Evolutionary conservation across 306 rosid species (phyloP).

Genomic region (Trifolium subterraneum): DNA sequence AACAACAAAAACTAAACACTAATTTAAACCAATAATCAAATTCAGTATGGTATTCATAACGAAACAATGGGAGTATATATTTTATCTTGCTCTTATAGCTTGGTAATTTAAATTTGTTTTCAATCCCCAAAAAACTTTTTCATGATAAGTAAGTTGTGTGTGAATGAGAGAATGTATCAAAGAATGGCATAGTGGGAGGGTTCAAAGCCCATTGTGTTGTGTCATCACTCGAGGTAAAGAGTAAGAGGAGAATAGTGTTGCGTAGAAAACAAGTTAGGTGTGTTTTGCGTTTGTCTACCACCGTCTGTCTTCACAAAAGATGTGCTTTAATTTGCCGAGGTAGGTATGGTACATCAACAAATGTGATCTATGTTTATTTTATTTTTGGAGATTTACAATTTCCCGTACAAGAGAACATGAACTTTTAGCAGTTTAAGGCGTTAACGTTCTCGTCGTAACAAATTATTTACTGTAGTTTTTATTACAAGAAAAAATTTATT

Average conservation of each 20-base stretch:
- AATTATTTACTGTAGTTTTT: too few species aligned
- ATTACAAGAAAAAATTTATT: too few species aligned
- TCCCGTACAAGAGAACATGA: constrained; percentile 40
- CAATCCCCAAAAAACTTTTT: constrained; percentile 9
- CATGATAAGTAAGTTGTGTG: constrained; percentile 7
- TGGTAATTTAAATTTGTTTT: not conserved
- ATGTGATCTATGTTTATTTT: constrained; percentile 15
- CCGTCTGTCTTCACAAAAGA: constrained; percentile 32
- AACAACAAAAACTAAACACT: too few species aligned
- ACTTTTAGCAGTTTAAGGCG: constrained; percentile 36
- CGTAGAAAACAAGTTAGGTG: constrained; percentile 53
- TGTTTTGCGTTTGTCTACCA: constrained; percentile 66
- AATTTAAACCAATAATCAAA: too few species aligned
- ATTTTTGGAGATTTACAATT: constrained; percentile 9
- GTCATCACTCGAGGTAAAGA: constrained; percentile 10
- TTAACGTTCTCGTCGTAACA: not conserved
- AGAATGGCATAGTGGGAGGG: constrained; percentile 3
- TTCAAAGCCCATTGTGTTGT: constrained; percentile 26
- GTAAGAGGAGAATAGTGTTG: constrained; percentile 29
- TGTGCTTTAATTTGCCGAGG: constrained; percentile 39
- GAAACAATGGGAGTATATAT: not conserved
- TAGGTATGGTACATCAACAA: constrained; percentile 21
- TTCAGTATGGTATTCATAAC: too few species aligned
- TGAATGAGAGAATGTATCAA: constrained; percentile 35
- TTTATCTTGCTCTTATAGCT: not conserved